Evolutionary conservation across 2,329 filamentous ascomycete genomes (phyloP).

Genomic region (Colletotrichum sp.): DNA sequence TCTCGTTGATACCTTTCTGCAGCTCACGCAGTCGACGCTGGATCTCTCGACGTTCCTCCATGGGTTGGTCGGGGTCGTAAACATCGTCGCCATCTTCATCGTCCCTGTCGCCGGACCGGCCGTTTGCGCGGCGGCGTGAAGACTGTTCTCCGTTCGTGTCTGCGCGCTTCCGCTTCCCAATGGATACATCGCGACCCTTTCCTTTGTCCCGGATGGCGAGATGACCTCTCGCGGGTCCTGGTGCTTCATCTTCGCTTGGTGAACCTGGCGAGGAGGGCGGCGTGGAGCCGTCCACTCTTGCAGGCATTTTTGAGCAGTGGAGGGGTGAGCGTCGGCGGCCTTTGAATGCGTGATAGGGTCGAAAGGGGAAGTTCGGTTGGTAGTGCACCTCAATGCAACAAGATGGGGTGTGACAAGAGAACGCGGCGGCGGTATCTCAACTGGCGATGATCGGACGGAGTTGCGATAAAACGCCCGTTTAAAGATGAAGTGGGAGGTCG

Average conservation of each 20-base stretch:
- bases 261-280: slow-evolving; percentile 26
- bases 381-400: not conserved
- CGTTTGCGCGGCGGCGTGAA: slow-evolving; percentile 20
- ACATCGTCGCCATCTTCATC: slow-evolving; percentile 38
- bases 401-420: not conserved
- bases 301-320: slow-evolving; percentile 3
- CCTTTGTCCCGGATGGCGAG: slow-evolving; percentile 34
- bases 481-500: not conserved
- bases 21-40: slow-evolving; percentile 74
- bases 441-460: not conserved
- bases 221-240: not conserved
- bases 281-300: slow-evolving; percentile 6
- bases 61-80: slow-evolving; percentile 85
- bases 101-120: slow-evolving; percentile 8
- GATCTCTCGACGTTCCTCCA: slow-evolving; percentile 73
- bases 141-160: slow-evolving; percentile 2
- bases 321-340: not conserved
- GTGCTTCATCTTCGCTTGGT: slow-evolving; percentile 5
- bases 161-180: slow-evolving; percentile 20
- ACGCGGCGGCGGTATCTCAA: not conserved
- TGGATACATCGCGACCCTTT: slow-evolving; percentile 20
- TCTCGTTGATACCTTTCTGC: slow-evolving; percentile 64
- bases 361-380: not conserved
- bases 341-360: not conserved
- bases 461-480: not conserved